Conservation (phyloP, 2,329 filamentous ascomycete species). For the Nigrospora sphaerica region DNA sequence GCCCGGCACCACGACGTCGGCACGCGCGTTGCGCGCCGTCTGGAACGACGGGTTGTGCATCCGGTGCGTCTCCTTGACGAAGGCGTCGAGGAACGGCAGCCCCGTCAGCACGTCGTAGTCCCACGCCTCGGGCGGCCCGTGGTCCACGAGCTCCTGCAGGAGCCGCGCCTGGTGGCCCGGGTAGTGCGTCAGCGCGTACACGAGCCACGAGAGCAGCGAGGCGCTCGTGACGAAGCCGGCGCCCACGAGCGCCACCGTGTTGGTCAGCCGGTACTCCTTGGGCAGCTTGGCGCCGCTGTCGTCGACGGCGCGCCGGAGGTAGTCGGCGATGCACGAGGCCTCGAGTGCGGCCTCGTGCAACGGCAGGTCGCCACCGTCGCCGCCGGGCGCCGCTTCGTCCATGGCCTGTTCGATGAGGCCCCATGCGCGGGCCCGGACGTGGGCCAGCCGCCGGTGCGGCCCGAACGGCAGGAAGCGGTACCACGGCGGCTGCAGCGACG, state of each 20-base stretch:
- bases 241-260: not conserved
- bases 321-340: not conserved
- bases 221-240: not conserved
- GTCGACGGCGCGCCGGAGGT: not conserved
- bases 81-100: not conserved
- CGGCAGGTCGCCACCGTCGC: no score
- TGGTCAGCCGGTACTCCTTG: not conserved
- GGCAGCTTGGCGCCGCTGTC: not conserved
- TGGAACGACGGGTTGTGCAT: not conserved
- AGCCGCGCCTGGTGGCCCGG: conserved; percentile 31
- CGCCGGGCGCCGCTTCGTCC: no score
- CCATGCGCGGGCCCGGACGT: no score
- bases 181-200: conserved; percentile 33
- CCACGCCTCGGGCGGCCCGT: conserved; percentile 5
- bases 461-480: conserved; percentile 8
- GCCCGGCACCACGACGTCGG: not conserved
- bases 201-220: conserved; percentile 17
- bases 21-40: not conserved
- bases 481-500: conserved; percentile 1
- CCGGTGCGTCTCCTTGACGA: not conserved
- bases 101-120: not conserved
- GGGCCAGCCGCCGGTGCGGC: no score
- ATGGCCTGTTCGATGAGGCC: no score
- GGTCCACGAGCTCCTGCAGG: conserved; percentile 33
- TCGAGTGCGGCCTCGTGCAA: not conserved